These are phyloP conservation scores for Globisporangium spinosum DNA, from an alignment of 352 stramenopile genomes.

Conservation along the genomic window DNA sequence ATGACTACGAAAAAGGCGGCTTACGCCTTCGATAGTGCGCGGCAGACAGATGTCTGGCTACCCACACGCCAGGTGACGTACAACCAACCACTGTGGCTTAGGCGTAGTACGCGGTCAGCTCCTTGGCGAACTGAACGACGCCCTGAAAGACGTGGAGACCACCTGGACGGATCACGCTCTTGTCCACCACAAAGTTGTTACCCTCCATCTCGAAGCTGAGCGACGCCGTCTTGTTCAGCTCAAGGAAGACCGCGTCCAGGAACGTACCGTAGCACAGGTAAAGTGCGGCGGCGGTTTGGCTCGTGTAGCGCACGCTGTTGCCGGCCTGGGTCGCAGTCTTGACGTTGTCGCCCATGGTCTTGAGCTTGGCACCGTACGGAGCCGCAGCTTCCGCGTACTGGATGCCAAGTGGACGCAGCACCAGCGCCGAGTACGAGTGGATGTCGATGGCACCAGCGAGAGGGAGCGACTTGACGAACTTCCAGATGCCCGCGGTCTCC, in stretches of 20 bases:
- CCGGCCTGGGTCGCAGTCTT: constrained; percentile 34
- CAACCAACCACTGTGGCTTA: too few species aligned
- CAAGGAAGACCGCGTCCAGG: constrained; percentile 55
- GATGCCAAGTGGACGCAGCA: constrained; percentile 69
- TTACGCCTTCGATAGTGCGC: too few species aligned
- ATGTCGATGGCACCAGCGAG: constrained; percentile 60
- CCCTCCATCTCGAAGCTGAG: constrained; percentile 73
- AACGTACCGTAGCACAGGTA: constrained; percentile 75
- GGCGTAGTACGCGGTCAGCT: constrained; percentile 37
- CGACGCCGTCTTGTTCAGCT: constrained; percentile 57
- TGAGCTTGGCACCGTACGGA: constrained; percentile 51
- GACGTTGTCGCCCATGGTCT: constrained; percentile 40
- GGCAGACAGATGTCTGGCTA: too few species aligned
- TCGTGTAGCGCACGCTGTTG: constrained; percentile 38
- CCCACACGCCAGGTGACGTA: too few species aligned
- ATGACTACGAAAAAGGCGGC: not conserved
- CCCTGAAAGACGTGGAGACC: constrained; percentile 54
- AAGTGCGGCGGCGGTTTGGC: constrained; percentile 44
- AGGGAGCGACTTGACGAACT: constrained; percentile 47
- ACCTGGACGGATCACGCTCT: constrained; percentile 55
- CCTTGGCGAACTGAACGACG: constrained; percentile 52
- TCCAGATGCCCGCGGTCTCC: constrained; percentile 38
- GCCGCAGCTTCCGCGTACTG: constrained; percentile 28
- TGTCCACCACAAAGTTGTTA: constrained; percentile 55
- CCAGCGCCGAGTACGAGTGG: constrained; percentile 53